These are phyloP conservation scores for Anthracocystis panici-leucophaei DNA, from an alignment of 1,284 basidiomycete species.

Conservation along the genomic window DNA sequence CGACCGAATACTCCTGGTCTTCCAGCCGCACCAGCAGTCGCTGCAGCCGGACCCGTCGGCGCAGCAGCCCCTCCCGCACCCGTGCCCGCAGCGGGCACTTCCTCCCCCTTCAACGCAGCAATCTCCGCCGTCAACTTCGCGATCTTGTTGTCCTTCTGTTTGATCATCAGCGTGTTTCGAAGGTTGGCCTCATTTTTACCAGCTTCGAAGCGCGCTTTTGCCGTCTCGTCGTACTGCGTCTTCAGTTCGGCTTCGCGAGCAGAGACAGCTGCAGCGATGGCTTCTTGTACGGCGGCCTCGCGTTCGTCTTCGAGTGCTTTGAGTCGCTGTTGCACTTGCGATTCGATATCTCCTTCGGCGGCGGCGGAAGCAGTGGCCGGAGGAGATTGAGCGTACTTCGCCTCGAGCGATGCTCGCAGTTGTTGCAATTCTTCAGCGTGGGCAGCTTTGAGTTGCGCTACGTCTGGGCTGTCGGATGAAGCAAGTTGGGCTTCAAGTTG, in stretches of 20 bases:
- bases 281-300: slow-evolving; percentile 38
- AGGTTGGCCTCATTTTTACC: slow-evolving; percentile 68
- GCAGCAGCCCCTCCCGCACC: slow-evolving; percentile 1
- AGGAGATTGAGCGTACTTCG: slow-evolving; percentile 28
- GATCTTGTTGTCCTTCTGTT: slow-evolving; percentile 67
- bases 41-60: slow-evolving; percentile 14
- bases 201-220: slow-evolving; percentile 64
- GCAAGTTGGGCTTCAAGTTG: slow-evolving; percentile 51
- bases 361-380: neutral
- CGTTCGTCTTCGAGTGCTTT: slow-evolving; percentile 52
- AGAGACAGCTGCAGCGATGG: slow-evolving; percentile 54
- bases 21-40: neutral
- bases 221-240: slow-evolving; percentile 55
- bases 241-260: slow-evolving; percentile 62
- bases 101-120: slow-evolving; percentile 60
- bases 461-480: slow-evolving; percentile 17
- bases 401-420: slow-evolving; percentile 36
- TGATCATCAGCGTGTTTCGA: slow-evolving; percentile 66
- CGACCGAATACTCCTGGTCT: slow-evolving; percentile 45
- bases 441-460: slow-evolving; percentile 40
- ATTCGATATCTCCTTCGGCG: slow-evolving; percentile 33
- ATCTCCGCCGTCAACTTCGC: slow-evolving; percentile 63
- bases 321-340: slow-evolving; percentile 42
- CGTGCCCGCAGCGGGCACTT: slow-evolving; percentile 1
- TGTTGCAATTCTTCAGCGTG: slow-evolving; percentile 48